Conservation (phyloP, 2,329 filamentous ascomycete genomes). For the Zalaria obscura region DNA sequence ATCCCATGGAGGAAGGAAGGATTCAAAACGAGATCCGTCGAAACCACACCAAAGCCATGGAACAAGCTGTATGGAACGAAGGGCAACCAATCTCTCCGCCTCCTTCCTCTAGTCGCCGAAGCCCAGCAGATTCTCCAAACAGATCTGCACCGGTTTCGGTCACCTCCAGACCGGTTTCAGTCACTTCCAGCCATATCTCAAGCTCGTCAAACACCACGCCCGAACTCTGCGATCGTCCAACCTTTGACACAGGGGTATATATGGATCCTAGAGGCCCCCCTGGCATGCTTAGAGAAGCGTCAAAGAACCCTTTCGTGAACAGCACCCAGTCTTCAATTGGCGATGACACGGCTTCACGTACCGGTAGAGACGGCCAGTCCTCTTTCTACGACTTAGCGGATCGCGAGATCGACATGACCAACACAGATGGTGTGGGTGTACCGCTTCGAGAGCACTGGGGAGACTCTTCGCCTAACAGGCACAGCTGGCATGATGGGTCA, state of each 20-base stretch:
- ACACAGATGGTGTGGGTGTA: too few species aligned
- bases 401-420: too few species aligned
- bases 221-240: not conserved
- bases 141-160: not conserved
- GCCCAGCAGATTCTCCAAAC: conserved; percentile 3
- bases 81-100: conserved; percentile 20
- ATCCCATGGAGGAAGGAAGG: conserved; percentile 15
- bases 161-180: too few species aligned
- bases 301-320: conserved; percentile 26
- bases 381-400: too few species aligned
- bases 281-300: conserved; percentile 10
- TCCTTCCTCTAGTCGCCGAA: conserved; percentile 10
- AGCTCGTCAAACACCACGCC: not conserved
- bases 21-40: conserved; percentile 19
- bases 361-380: too few species aligned
- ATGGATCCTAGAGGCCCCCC: conserved; percentile 10
- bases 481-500: conserved; percentile 23
- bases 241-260: not conserved
- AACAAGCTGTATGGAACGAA: conserved; percentile 17
- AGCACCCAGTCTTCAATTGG: conserved; percentile 10
- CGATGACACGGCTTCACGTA: not conserved
- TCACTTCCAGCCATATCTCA: not conserved
- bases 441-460: conserved; percentile 9
- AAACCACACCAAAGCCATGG: conserved; percentile 22
- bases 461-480: not conserved